Conservation (phyloP, 2,329 filamentous ascomycete species). For the Stagonosporopsis tanaceti region DNA sequence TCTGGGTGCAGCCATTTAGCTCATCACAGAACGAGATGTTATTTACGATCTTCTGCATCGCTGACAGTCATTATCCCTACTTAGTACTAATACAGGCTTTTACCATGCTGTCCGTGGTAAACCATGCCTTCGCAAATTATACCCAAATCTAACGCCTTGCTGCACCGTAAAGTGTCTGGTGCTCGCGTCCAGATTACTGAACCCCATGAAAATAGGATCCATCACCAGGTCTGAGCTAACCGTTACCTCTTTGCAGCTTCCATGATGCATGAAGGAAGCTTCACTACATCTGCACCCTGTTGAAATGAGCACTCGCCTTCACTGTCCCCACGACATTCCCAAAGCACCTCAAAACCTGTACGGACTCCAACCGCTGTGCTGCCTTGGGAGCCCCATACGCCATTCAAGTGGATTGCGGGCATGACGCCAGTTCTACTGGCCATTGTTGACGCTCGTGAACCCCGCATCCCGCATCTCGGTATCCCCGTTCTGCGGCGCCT, state of each 20-base stretch:
- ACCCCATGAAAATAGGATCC: neutral
- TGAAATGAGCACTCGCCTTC: neutral
- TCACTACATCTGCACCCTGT: neutral
- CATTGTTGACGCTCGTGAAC: constrained; percentile 46
- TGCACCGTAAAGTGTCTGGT: neutral
- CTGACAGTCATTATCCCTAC: neutral
- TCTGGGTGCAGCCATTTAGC: neutral
- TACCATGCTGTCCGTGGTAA: neutral
- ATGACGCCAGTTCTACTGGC: constrained; percentile 36
- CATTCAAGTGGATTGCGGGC: neutral
- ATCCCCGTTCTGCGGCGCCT: constrained; percentile 48
- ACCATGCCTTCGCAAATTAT: neutral
- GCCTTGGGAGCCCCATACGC: no score
- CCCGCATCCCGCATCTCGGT: constrained; percentile 53
- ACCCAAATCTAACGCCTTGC: constrained; percentile 8
- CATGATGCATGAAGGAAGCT: neutral
- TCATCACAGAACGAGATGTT: neutral
- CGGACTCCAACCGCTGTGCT: neutral
- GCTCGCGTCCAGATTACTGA: neutral
- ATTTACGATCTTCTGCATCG: neutral
- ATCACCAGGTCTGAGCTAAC: neutral
- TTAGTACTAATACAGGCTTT: constrained; percentile 3
- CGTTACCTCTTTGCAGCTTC: neutral
- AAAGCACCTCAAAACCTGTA: neutral
- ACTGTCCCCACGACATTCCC: neutral